Evolutionary conservation across 1,284 basidiomycete genomes (phyloP), one percentile per base, ranked within the genome.

Genomic region (Moesziomyces parantarcticus): DNA sequence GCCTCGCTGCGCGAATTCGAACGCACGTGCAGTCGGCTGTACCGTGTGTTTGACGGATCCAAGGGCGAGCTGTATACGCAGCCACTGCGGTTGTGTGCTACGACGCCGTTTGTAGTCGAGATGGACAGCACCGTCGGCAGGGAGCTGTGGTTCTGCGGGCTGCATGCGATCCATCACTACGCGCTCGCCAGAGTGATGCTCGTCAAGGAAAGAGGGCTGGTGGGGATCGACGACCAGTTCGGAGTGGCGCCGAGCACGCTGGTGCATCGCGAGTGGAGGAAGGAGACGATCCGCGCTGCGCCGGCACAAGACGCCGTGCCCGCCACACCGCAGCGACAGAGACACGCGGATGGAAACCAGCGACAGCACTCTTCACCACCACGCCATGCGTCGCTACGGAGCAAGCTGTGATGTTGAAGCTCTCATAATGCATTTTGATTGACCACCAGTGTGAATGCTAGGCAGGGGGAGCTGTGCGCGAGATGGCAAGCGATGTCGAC

Each of bases 91-190:
- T 29, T 80, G n/a, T 62, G 63, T 23, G 78, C 78, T 7, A 80
- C 78, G 3, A 80, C 77, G 26, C 78, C 78, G 4, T 66, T 69
- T n/a, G 58, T 70, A 1, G 71, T 75, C 13, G 71, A 75, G 40
- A 70, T 66, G 66, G 62, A 70, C 25, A 64, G 58, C 48, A 75
- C 72, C 0, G 57, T 75, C 0, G 72, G 72, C 8, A 25, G 72
- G 41, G 72, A 81, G 60, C 47, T 82, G 13, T 82, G 80, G 80
- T 81, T 81, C 63, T 71, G 77, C 34, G 71, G 71, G 13, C 50
- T 81, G 18, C 80, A 82, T 46, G 78, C 79, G 0, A 74, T 81
- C 40, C 81, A 82, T 56, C 81, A 82, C 65, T 82, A 75, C 36
- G 81, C 81, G 0, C 59, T 82, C 6, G 72, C 75, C 5, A 39